Base-by-base conservation (phyloP, 2,329 filamentous ascomycete species). In the Dactylellina cionopaga region DNA sequence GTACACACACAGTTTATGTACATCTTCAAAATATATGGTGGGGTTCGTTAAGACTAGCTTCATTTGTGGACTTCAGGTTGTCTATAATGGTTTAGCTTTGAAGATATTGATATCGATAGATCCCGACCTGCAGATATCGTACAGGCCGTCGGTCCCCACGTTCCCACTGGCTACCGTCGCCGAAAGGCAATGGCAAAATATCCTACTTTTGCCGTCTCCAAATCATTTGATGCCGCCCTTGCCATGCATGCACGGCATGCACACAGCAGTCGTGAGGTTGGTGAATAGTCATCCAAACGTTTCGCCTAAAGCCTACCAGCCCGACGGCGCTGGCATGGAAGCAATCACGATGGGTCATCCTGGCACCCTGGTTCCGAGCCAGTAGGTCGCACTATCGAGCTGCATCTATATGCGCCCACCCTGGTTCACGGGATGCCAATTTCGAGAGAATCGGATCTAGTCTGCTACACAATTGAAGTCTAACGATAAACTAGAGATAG, bases 361-460 rank as follows among this genome's bases (percentile, higher is more conserved):
- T 5, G 37, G 15, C n/a, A n/a, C n/a, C n/a, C n/a, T 41, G 7
- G 37, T 15, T 41, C 24, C 46, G n/a, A 15, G 25, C 6, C 22
- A 6, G 46, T 47, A n/a, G 22, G 44, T 11, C 41, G 41, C n/a
- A 22, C 19, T 44, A 4, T 49, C 46, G 3, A 29, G 55, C 25
- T 35, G 55, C 54, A 58, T 58, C 11, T 24, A 22, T 7, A 58
- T 25, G 41, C 55, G 41, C n/a, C 24, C 4, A 27, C 47, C 59
- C 49, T 47, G 10, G 60, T 47, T 31, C 47, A 55, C 60, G 55
- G 43, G 59, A 65, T 65, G 49, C 37, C 29, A 27, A 19, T 56
- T 51, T 62, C 17, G 27, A 31, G 47, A 11, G 43, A 46, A 22
- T 33, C 17, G 43, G 25, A 10, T 17, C 17, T 24, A 13, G 7